A percentile compares a stretch with the other conserved stretches of the same genome.
Conservation (phyloP, 2,329 filamentous ascomycete species). For the Pyrenochaeta sp. region DNA sequence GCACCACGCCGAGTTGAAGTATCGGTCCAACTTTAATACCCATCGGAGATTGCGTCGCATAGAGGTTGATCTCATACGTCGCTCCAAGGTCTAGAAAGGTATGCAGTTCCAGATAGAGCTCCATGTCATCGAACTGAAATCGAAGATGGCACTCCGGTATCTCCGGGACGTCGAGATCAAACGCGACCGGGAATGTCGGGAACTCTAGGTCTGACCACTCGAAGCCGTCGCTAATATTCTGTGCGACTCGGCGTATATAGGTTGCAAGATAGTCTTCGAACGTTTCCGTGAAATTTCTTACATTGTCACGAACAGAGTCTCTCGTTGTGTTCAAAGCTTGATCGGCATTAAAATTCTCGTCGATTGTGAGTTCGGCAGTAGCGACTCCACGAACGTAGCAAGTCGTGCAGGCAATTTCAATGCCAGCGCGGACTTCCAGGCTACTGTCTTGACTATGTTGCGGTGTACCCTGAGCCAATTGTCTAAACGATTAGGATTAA, state of each 20-base stretch:
- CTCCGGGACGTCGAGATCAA: constrained; percentile 53
- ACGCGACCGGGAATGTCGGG: constrained; percentile 26
- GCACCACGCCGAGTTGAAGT: constrained; percentile 58
- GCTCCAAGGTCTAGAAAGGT: constrained; percentile 53
- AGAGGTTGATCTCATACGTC: constrained; percentile 61
- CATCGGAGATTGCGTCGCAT: constrained; percentile 54
- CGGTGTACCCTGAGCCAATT: constrained; percentile 3
- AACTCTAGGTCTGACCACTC: constrained; percentile 28
- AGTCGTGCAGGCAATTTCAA: constrained; percentile 58
- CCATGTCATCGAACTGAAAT: constrained; percentile 61
- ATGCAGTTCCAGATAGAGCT: constrained; percentile 62
- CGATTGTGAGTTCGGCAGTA: constrained; percentile 54
- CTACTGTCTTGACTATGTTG: constrained; percentile 19
- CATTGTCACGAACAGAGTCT: constrained; percentile 19
- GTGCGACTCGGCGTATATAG: constrained; percentile 13
- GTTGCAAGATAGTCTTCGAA: constrained; percentile 19
- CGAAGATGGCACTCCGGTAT: constrained; percentile 56
- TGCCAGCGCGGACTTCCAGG: constrained; percentile 23
- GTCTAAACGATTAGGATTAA: background rate
- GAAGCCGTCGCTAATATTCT: constrained; percentile 29
- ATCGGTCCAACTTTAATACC: constrained; percentile 54
- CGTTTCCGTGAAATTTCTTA: constrained; percentile 25
- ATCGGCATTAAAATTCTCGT: constrained; percentile 53
- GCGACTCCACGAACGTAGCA: constrained; percentile 63
- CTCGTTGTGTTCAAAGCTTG: constrained; percentile 17